Base-by-base conservation (phyloP, 257 asterid species). In the Capsicum baccatum region DNA sequence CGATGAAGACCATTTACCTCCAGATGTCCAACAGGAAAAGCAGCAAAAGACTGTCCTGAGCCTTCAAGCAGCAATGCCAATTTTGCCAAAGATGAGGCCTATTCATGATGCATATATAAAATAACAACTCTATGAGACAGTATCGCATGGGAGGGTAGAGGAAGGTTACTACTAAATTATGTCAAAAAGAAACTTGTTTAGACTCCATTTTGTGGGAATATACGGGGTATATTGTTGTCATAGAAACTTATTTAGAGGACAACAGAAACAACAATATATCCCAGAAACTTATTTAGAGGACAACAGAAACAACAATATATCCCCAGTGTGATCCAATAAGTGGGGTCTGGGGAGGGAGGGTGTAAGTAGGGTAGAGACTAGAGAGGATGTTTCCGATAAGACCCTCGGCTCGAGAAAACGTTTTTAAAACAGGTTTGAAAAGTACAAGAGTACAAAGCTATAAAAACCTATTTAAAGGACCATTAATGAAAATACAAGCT, bases 1-100 rank as follows among this genome's bases (percentile, higher is more conserved):
- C 39, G 69, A 83, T 79, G 84, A 83, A 56, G 87, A 56, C 62
- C 14, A 50, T 87, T 87, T 85, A 94, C 98, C 94, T 90, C 97
- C 85, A 96, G 83, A 79, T 78, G 79, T 83, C 88, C 90, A 85
- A 94, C 79, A 81, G 90, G 88, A 86, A 83, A 58, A 60, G 92
- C 85, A 85, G 86, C 86, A 73, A 91, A 88, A 68, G 94, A 80
- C 84, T 83, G 92, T 67, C 80, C 73, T 66, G 95, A 88, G 85
- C 94, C 93, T 85, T 90, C 97, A 82, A 91, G 90, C 86, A 63
- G 87, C 90, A 94, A 86, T 80, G 99, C 95, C 84, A 93, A 89
- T 85, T 89, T 95, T 71, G 98, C 98, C 92, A 97, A 87, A 84
- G 97, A 91, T 83, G 89, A 85, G 83, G 97, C 99, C 98, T 95